These are phyloP conservation scores for Monotropa hypopitys DNA, from an alignment of 179 eudicot species.

Conservation along the genomic window DNA sequence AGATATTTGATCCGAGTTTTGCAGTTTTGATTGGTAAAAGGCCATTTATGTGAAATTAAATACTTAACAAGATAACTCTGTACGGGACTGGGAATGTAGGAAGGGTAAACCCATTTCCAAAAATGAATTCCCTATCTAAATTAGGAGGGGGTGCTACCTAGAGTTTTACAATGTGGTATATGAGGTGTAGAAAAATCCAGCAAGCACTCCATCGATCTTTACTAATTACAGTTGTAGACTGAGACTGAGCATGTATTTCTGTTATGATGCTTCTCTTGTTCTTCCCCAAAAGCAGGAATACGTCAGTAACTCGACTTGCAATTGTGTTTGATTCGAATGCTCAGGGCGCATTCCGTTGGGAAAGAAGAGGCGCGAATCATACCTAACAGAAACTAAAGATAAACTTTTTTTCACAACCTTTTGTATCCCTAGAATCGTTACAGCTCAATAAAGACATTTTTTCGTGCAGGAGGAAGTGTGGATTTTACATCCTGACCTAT, in stretches of 20 bases:
- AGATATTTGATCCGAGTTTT: background rate
- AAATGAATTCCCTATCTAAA: background rate
- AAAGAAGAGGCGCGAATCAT: background rate
- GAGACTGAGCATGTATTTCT: background rate
- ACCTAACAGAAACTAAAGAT: background rate
- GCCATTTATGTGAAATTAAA: background rate
- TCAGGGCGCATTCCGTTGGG: background rate
- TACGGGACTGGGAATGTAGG: background rate
- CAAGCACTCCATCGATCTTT: background rate
- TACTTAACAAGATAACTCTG: background rate
- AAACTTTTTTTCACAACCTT: background rate
- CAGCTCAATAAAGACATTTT: background rate
- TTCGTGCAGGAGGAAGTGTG: slow-evolving; percentile 1
- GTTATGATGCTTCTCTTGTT: background rate
- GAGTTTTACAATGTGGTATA: background rate
- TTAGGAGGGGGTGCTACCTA: background rate
- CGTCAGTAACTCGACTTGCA: background rate
- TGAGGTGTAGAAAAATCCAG: background rate
- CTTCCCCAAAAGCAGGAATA: background rate
- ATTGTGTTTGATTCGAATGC: background rate
- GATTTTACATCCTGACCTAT: slow-evolving; percentile 38
- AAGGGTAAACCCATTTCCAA: background rate
- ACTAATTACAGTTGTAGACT: background rate
- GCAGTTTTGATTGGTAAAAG: background rate
- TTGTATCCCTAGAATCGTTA: background rate